These are phyloP conservation scores for Fraxinus sp. DNA, from an alignment of 305 asterid species.

Conservation along the genomic window DNA sequence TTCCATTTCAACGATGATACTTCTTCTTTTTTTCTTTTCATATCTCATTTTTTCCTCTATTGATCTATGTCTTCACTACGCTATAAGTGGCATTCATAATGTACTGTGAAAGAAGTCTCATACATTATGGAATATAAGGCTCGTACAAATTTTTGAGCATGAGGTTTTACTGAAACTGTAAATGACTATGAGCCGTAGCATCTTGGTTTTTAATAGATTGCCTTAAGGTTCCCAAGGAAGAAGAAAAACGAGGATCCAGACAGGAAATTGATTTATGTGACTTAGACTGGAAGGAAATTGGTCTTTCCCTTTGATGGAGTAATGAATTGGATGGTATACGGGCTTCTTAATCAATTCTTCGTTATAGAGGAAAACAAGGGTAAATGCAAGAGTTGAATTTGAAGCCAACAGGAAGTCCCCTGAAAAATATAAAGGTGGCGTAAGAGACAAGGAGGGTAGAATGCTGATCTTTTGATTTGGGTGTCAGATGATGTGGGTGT, in stretches of 20 bases:
- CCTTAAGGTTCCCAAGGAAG: background rate
- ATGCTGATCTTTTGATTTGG: background rate
- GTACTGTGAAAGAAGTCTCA: background rate
- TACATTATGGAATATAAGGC: conserved; percentile 6
- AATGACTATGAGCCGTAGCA: background rate
- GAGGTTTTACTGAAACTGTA: background rate
- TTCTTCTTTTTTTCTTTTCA: background rate
- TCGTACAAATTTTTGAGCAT: background rate
- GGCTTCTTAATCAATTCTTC: background rate
- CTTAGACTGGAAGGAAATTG: background rate
- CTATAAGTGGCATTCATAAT: background rate
- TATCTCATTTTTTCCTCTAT: background rate
- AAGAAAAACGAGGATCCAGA: background rate
- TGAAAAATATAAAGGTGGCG: background rate
- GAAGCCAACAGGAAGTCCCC: background rate
- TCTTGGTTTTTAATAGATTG: background rate
- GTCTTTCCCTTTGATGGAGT: background rate
- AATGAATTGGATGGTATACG: background rate
- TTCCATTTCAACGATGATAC: background rate
- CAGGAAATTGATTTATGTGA: background rate
- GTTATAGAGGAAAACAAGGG: background rate
- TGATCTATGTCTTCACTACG: background rate
- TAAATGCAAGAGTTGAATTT: background rate
- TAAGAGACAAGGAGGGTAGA: background rate
- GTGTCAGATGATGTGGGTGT: background rate